Evolutionary conservation across 768 basidiomycete species (phyloP), one percentile per base, ranked within the genome.

Genomic region (Russula dissimulans): DNA sequence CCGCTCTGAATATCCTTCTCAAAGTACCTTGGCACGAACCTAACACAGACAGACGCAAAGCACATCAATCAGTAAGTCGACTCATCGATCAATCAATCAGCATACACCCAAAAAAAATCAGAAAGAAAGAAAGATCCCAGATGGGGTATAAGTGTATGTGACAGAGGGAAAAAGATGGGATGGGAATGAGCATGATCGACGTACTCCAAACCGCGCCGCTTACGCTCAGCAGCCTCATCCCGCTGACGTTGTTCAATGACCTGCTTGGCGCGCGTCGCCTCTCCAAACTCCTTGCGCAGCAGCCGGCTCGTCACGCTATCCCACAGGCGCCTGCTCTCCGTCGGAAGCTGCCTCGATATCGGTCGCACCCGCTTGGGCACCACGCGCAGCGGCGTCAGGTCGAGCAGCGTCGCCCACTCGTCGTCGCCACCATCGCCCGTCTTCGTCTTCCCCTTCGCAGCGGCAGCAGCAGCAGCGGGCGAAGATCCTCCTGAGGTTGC

Each of bases 191-290:
- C 2, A 41, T 41, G 39, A 14, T 36, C 17, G 18, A 87, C 91
- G 77, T 68, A 95, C 91, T 81, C 79, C 34, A 82, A 71, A 17
- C 87, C 90, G 59, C 83, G 87, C 71, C 79, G 81, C 78, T 91
- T 95, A 73, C 92, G 78, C 71, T 92, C 90, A 11, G 86, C 88
- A 6, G 93, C 90, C 36, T 84, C 81, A 61, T 97, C 94, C 53
- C 97, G 77, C 77, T 98, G 97, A 69, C 71, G 81, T 79, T 98
- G 95, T 75, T 99, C 97, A 57, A 99, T 95, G 5, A 73, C 72
- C 54, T 93, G 81, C 78, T 99, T 99, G 76, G 88, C 82, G 77
- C 80, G 89, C 59, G 92, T 97, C 54, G 97, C 97, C 44, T 95
- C 91, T 26, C 81, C 79, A 73, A 81, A 99, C 69, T 95, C 89